phyloP scores from a whole-genome alignment of 768 basidiomycete species.

The Hortiboletus campestris region DNA sequence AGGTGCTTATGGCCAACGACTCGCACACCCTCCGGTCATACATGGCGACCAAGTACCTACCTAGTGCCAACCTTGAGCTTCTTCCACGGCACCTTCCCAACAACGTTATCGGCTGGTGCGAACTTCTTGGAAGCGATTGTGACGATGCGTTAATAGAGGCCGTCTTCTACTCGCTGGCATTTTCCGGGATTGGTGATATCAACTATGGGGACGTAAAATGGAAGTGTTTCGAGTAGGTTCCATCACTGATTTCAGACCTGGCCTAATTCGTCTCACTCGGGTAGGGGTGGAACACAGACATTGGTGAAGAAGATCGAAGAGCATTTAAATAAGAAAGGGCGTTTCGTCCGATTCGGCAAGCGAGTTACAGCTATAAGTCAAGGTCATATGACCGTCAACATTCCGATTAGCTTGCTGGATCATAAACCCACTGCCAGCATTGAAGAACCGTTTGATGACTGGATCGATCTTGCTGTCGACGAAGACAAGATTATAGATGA shows the following conservation, averaged over 20 bases:
- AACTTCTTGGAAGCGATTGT: neutral
- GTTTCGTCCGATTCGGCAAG: neutral
- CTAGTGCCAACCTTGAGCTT: conserved; percentile 15
- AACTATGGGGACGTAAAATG: neutral
- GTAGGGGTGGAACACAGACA: conserved; percentile 3
- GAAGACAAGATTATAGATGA: neutral
- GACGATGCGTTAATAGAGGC: neutral
- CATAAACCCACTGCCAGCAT: too few species aligned
- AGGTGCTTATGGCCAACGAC: conserved; percentile 26
- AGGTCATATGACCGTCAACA: neutral
- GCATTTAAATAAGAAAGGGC: neutral
- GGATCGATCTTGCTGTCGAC: neutral
- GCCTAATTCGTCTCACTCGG: neutral
- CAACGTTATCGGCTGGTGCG: conserved; percentile 31
- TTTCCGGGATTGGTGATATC: neutral
- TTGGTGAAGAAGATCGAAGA: conserved; percentile 3
- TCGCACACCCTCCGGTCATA: conserved; percentile 25
- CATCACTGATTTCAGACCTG: neutral
- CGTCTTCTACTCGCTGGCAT: neutral
- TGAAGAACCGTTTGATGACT: neutral
- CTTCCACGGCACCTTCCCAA: conserved; percentile 12
- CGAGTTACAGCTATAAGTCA: conserved; percentile 4
- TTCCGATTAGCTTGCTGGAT: neutral
- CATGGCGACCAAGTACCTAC: conserved; percentile 21
- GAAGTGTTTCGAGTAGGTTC: conserved; percentile 11